Evolutionary conservation across 2,329 filamentous ascomycete genomes (phyloP), one percentile per base, ranked within the genome.

Genomic region (Aspergillus sp.): DNA sequence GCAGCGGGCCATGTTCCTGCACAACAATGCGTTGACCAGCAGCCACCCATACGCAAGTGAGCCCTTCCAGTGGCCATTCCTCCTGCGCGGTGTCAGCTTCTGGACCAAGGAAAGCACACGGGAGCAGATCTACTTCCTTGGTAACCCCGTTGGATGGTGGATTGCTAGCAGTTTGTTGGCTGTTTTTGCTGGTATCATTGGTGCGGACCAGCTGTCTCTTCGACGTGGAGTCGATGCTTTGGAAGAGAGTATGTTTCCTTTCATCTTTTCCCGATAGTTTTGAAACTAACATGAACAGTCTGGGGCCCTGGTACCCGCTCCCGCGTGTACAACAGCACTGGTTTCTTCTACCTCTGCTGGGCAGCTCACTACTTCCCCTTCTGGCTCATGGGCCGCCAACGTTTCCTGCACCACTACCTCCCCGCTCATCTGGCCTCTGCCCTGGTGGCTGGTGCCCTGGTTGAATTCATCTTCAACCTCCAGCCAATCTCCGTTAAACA

Each of bases 341-440:
- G 93, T 20, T 98, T 98, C 81, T 94, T 98, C 77, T 97, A 96
- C 82, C 81, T 98, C 49, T 89, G 90, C 48, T 98, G 93, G 93
- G 90, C 88, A 12, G 91, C 90, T 2, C 93, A 98, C 69, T 98
- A 96, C 76, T 83, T 95, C 69, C 91, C 91, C 45, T 98, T 98
- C 77, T 98, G 84, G 74, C 82, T 96, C 54, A 98, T 98, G 91
- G 91, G 91, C 49, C 90, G 91, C 60, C 91, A 98, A 69, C 84
- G 96, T 55, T 98, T 98, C 83, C 72, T 98, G 58, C 93, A 98
- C 70, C 93, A 98, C 72, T 98, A 98, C 66, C 81, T 98, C 3
- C 93, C 93, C 0, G 89, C 93, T 1, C 93, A 98, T 65, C 78
- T 98, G 9, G 91, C 93, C 1, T 95, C 90, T 5, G 83, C 83